Base-by-base conservation (phyloP, 805 yeast species). In the Priceomyces melissophilus region DNA sequence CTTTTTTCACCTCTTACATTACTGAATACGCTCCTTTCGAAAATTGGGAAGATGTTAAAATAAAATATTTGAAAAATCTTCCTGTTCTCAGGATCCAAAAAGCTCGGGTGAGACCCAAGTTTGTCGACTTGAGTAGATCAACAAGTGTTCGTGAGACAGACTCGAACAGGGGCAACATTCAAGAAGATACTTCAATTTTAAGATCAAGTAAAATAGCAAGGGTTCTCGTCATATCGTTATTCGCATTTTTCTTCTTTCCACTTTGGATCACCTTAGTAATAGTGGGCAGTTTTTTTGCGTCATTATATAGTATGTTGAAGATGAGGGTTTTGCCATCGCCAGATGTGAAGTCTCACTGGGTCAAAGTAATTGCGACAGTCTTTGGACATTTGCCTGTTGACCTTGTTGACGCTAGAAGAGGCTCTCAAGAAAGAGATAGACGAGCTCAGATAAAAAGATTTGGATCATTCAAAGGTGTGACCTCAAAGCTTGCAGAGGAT, bases 1-100 rank as follows among this genome's bases (percentile, higher is more conserved):
- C 91, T 11, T 91, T 88, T 59, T 86, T 80, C 63, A 87, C 97
- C 0, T 73, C 95, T 0, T 89, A 71, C 59, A 83, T 91, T 43
- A 73, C 91, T 3, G 73, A 81, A 25, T 75, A 73, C 44, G 79
- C 86, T 41, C 96, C 96, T 1, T 89, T 88, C 57, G 81, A 80
- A 28, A 63, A 67, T 36, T 75, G 77, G 73, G 73, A 73, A 36
- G 54, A 56, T 13, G 57, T 76, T 38, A 72, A 69, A 32, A 65
- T 80, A 41, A 66, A 68, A 27, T 81, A 69, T 51, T 64, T 81
- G 28, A 64, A 69, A 4, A 71, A 67, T 38, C 53, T 73, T 31
- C 78, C 81, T 0, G 54, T 57, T 1, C 63, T 71, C 4, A 56
- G 53, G 14, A 63, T 76, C 11, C 70, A 67, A 14, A 65, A 62